Evolutionary conservation across 345 rosid genomes (phyloP), one percentile per base, ranked within the genome.

Genomic region (Bruguiera sexangula): DNA sequence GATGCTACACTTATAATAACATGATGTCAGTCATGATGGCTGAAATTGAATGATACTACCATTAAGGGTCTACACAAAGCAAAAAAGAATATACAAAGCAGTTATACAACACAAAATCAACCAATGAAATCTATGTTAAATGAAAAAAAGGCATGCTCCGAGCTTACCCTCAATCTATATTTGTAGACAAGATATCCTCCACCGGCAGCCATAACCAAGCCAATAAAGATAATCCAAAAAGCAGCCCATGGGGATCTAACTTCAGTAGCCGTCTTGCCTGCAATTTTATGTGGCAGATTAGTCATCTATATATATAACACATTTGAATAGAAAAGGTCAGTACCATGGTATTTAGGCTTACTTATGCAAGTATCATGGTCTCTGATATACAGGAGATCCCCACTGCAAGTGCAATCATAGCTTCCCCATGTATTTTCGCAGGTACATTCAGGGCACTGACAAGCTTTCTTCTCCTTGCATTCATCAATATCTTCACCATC

Each of bases 291-390:
- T 37, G 63, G 32, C 5, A 10, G 8, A 59, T 11, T 43, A 43
- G 50, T 43, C 50, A 43, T 43, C 50, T 15, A 43, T 15, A 43
- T 15, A 43, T 15, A 43, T 11, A 43, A 15, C 65, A 22, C 13
- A 62, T 29, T 34, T 1, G 37, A 13, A 62, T 37, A 55, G 32
- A 39, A 46, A 62, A 64, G 37, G 30, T 37, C 2, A 6, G 21
- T 18, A 18, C 60, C 31, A 8, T 6, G 18, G 50, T 68, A 30
- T 22, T 21, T 68, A 62, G 69, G 83, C 91, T 75, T 73, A 93
- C 98, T 89, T 82, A 93, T 89, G 91, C 98, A 93, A 67, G 98
- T 84, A 72, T 93, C 97, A 53, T 93, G 97, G 73, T 93, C 98
- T 78, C 87, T 83, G 31, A 93, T 93, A 69, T 93, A 93, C 61